Base-by-base conservation (phyloP, 1,139 yeast genomes). In the Protomyces inundatus region DNA sequence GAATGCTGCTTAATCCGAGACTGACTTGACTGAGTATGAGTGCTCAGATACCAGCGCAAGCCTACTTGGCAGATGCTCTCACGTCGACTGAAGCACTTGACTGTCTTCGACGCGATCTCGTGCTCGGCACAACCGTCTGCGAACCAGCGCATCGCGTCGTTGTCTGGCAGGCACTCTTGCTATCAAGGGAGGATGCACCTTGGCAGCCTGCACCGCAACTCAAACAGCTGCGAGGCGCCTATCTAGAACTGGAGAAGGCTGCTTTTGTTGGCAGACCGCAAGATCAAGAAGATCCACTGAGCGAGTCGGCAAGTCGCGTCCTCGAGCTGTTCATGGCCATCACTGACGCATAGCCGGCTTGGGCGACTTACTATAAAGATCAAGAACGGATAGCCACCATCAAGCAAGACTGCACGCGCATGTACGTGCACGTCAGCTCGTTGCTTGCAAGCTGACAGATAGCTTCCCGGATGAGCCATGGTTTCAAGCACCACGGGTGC, bases 381-480 rank as follows among this genome's bases (percentile, higher is more conserved):
- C 68, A 67, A 30, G 74, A 73, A 32, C 65, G 72, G 39, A 63
- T 70, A 10, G 72, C 70, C 40, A 68, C 70, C n/a, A 73, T 76
- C 51, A 46, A 65, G 16, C 73, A 73, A 65, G 88, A 84, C 67
- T 79, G 83, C 4, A 85, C 82, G 52, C 74, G 88, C 56, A 75
- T 84, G n/a, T 83, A 42, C 10, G 48, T 42, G 16, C 32, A 12
- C 14, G 9, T 14, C 6, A 9, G 3, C 14, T 14, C 14, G 6
- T n/a, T 6, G 14, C 4, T 39, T 10, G 1, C 12, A 6, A 39
- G n/a, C 42, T 39, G 14, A 39, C 14, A 5, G 12, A 6, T 14
- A 42, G 48, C 48, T 42, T 82, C 67, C 87, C 87, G 0, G 87
- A 85, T 5, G 80, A 82, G 52, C 75, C 72, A 16, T 79, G 80